Evolutionary conservation across 345 rosid species (phyloP).

Genomic region (Bruguiera parviflora): DNA sequence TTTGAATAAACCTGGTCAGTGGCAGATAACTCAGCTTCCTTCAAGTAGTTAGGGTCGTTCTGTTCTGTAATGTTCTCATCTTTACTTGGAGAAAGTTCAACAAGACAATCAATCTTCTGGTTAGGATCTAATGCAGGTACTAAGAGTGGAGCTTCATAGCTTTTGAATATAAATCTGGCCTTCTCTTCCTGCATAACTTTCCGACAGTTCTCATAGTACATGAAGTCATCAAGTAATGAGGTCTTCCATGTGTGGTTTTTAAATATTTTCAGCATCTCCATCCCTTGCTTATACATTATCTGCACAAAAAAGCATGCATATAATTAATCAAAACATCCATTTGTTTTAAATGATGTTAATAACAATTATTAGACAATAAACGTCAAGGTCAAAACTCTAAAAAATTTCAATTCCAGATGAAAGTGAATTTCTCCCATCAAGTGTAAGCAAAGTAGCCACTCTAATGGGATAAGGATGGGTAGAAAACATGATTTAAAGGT

Average conservation of each 20-base stretch:
- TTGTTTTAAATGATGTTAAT: no score
- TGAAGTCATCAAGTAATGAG: constrained; percentile 76
- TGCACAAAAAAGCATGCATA: constrained; percentile 24
- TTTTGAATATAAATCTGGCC: constrained; percentile 40
- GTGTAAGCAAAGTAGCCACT: no score
- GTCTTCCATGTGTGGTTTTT: constrained; percentile 55
- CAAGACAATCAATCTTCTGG: constrained; percentile 23
- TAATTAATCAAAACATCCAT: not conserved
- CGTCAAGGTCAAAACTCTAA: no score
- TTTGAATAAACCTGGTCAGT: constrained; percentile 16
- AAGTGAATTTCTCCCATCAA: no score
- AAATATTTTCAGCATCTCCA: constrained; percentile 75
- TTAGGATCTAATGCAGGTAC: constrained; percentile 43
- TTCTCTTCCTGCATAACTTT: constrained; percentile 80
- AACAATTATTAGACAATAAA: no score
- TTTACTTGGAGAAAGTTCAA: constrained; percentile 20
- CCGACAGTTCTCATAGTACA: constrained; percentile 80
- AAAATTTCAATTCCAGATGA: no score
- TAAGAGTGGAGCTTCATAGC: constrained; percentile 40
- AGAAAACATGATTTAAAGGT: not conserved
- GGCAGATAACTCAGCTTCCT: constrained; percentile 17
- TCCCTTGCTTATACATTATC: constrained; percentile 73
- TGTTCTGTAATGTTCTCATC: constrained; percentile 19
- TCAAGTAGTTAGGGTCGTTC: constrained; percentile 15
- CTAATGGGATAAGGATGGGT: no score